Evolutionary conservation across 352 stramenopile genomes (phyloP).

Genomic region (Pythium brachiatum): DNA sequence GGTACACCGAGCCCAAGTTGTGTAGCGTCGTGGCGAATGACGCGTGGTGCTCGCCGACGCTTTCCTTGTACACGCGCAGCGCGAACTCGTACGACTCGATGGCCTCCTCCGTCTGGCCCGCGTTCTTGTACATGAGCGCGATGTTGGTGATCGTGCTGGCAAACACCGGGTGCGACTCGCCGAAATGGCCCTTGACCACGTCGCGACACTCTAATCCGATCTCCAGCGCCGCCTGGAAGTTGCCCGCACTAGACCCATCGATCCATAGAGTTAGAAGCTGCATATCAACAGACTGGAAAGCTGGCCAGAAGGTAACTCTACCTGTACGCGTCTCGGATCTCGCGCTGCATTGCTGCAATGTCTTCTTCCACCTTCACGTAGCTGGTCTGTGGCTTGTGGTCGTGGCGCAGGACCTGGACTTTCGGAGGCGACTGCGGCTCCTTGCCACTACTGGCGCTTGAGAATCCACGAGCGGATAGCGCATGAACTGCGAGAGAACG

Average conservation of each 20-base stretch:
- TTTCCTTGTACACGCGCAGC: conserved; percentile 77
- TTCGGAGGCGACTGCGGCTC: conserved; percentile 20
- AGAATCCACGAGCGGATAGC: conserved; percentile 12
- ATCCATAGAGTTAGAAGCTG: neutral
- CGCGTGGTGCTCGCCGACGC: conserved; percentile 75
- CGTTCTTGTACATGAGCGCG: conserved; percentile 86
- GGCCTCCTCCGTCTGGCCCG: conserved; percentile 69
- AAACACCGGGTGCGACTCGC: conserved; percentile 75
- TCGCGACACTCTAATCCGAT: conserved; percentile 68
- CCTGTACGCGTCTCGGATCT: conserved; percentile 83
- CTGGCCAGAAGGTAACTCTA: conserved; percentile 23
- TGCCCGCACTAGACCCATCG: conserved; percentile 39
- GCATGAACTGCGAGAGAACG: neutral
- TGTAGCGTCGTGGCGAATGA: conserved; percentile 84
- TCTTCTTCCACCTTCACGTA: conserved; percentile 78
- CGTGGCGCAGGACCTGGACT: conserved; percentile 64
- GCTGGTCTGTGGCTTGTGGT: conserved; percentile 49
- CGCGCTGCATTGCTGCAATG: conserved; percentile 76
- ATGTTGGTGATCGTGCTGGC: conserved; percentile 86
- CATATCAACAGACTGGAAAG: neutral
- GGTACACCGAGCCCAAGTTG: conserved; percentile 79
- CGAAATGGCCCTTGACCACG: conserved; percentile 69
- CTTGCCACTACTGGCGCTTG: conserved; percentile 18
- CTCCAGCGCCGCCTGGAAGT: conserved; percentile 67
- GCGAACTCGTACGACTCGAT: conserved; percentile 82